Evolutionary conservation across 2,329 filamentous ascomycete species (phyloP).

Genomic region (Ambrosiella xylebori): DNA sequence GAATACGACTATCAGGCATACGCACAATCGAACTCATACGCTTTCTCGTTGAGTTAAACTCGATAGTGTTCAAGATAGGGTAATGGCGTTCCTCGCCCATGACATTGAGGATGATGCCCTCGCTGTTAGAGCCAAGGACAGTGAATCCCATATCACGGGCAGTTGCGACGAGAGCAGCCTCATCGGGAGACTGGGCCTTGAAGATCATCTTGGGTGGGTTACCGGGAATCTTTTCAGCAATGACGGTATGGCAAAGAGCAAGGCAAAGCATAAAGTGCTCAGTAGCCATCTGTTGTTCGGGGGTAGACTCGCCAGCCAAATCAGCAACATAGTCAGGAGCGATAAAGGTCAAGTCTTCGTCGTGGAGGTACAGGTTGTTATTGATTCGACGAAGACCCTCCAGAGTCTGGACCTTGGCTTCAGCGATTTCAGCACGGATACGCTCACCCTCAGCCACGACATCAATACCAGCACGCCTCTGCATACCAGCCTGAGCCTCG

Average conservation of each 20-base stretch:
- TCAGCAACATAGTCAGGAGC: slow-evolving; percentile 80
- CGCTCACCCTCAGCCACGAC: slow-evolving; percentile 62
- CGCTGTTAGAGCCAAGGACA: slow-evolving; percentile 61
- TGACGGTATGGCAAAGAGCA: slow-evolving; percentile 91
- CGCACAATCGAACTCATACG: slow-evolving; percentile 94
- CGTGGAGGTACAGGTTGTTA: slow-evolving; percentile 78
- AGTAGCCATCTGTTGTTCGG: slow-evolving; percentile 59
- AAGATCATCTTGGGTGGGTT: slow-evolving; percentile 83
- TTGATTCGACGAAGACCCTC: slow-evolving; percentile 57
- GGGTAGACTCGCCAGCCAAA: slow-evolving; percentile 57
- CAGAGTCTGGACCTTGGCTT: slow-evolving; percentile 57
- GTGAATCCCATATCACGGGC: slow-evolving; percentile 93
- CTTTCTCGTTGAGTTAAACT: slow-evolving; percentile 89
- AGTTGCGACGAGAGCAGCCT: slow-evolving; percentile 84
- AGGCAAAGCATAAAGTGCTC: slow-evolving; percentile 88
- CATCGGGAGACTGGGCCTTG: slow-evolving; percentile 93
- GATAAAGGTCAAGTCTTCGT: slow-evolving; percentile 81
- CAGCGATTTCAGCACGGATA: slow-evolving; percentile 60
- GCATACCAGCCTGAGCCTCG: slow-evolving; percentile 91
- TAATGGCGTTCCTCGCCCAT: slow-evolving; percentile 75
- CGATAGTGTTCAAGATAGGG: slow-evolving; percentile 79
- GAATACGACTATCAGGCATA: slow-evolving; percentile 80
- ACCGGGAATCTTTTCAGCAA: slow-evolving; percentile 77
- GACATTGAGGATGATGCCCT: slow-evolving; percentile 72
- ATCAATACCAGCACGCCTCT: slow-evolving; percentile 74